phyloP scores from a whole-genome alignment of 176 grass and related monocot species.

The Raddia guianensis region DNA sequence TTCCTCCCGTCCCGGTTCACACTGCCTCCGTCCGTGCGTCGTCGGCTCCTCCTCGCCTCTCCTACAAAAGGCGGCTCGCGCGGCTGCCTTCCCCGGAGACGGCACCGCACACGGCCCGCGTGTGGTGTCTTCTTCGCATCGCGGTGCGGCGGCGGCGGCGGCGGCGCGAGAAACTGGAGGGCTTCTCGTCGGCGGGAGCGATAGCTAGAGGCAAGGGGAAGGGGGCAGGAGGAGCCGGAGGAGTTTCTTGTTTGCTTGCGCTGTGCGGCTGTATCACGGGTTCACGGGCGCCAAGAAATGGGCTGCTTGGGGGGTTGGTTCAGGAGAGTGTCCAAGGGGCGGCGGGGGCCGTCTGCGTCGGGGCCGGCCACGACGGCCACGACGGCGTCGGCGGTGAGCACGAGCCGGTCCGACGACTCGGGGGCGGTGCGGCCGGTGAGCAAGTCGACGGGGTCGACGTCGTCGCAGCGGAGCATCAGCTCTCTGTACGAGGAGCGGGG shows the following conservation, averaged over 20 bases:
- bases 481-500: conserved; percentile 86
- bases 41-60: neutral
- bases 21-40: neutral
- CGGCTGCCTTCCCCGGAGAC: neutral
- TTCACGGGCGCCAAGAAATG: conserved; percentile 37
- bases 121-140: neutral
- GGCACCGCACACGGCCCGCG: neutral
- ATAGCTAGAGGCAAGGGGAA: neutral
- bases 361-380: neutral
- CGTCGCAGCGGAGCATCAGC: conserved; percentile 80
- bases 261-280: neutral
- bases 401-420: conserved; percentile 75
- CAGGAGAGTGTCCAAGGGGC: conserved; percentile 34
- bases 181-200: neutral
- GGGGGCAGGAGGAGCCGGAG: neutral
- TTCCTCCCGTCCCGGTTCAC: conserved; percentile 2
- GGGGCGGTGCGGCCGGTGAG: conserved; percentile 49
- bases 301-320: conserved; percentile 59
- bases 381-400: conserved; percentile 49
- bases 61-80: conserved; percentile 4
- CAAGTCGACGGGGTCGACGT: conserved; percentile 69
- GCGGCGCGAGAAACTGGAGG: neutral
- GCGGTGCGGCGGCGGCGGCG: conserved; percentile 1
- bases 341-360: neutral
- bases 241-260: neutral